A percentile compares a stretch with the other conserved stretches of the same genome.
phyloP scores from a whole-genome alignment of 148 eudicot genomes.

The Silene uniflora region DNA sequence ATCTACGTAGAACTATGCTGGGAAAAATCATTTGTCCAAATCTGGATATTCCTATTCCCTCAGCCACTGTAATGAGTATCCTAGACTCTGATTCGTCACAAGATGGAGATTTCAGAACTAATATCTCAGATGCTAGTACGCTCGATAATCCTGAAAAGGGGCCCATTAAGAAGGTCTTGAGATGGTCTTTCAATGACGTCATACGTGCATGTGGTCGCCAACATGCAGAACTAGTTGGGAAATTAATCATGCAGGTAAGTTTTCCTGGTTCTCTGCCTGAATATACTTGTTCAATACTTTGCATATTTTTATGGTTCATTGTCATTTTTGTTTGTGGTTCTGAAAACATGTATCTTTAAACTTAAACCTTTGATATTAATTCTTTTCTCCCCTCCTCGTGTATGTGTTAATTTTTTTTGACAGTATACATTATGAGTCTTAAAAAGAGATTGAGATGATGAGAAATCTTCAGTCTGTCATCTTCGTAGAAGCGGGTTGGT shows the following conservation, averaged over 20 bases:
- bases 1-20: constrained; percentile 28
- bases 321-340: neutral
- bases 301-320: neutral
- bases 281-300: constrained; percentile 2
- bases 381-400: neutral
- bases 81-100: constrained; percentile 21
- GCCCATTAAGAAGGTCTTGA: constrained; percentile 50
- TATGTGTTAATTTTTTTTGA: neutral
- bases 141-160: constrained; percentile 22
- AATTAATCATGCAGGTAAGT: constrained; percentile 71
- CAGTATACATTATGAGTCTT: neutral
- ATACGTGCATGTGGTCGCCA: constrained; percentile 57
- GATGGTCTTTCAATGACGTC: constrained; percentile 67
- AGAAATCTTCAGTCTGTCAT: neutral
- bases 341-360: neutral
- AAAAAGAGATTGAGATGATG: neutral
- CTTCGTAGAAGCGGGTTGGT: neutral
- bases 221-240: constrained; percentile 52
- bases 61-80: constrained; percentile 21
- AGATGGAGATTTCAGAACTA: constrained; percentile 25
- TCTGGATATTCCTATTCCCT: constrained; percentile 77
- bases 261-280: constrained; percentile 4
- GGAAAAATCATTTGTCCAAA: constrained; percentile 37
- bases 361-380: neutral
- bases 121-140: constrained; percentile 18